Percentiles rank a stretch among this genome's conserved stretches.
Evolutionary conservation across 257 asterid species (phyloP).

Genomic region (Solanum rostratum): DNA sequence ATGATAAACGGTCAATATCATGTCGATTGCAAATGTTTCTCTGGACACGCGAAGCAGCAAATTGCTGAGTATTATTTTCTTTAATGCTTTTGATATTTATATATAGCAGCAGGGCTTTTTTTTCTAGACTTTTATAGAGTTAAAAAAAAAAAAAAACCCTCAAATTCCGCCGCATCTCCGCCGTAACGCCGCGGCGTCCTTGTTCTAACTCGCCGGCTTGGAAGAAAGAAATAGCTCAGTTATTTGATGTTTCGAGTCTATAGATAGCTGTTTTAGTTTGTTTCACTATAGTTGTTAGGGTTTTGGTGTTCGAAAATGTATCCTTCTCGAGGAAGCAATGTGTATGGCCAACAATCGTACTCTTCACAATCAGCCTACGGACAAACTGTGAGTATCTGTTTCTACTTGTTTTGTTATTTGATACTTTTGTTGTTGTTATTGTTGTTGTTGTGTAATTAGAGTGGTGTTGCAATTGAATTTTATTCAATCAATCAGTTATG

Average conservation of each 20-base stretch:
- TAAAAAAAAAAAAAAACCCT: not conserved
- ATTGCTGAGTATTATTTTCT: not conserved
- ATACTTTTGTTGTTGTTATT: not conserved
- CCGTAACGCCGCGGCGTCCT: not conserved
- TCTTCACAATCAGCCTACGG: slow-evolving; percentile 21
- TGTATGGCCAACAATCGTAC: slow-evolving; percentile 21
- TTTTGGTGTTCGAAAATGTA: not conserved
- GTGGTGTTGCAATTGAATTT: not conserved
- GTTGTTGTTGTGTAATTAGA: not conserved
- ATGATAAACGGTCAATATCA: not conserved
- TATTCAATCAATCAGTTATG: not conserved
- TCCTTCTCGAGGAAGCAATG: slow-evolving; percentile 25
- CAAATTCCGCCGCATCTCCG: not conserved
- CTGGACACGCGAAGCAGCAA: not conserved
- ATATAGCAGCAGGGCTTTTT: not conserved
- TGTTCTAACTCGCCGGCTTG: not conserved
- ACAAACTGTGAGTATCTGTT: slow-evolving; percentile 6
- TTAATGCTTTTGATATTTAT: not conserved
- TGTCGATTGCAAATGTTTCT: not conserved
- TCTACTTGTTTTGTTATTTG: not conserved
- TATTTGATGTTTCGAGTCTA: not conserved
- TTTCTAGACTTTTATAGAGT: not conserved
- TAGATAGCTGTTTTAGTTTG: not conserved
- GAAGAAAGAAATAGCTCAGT: not conserved
- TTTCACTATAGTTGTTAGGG: not conserved